These are phyloP conservation scores for Dillenia turbinata DNA, from an alignment of 164 flowering plant species.

Conservation along the genomic window DNA sequence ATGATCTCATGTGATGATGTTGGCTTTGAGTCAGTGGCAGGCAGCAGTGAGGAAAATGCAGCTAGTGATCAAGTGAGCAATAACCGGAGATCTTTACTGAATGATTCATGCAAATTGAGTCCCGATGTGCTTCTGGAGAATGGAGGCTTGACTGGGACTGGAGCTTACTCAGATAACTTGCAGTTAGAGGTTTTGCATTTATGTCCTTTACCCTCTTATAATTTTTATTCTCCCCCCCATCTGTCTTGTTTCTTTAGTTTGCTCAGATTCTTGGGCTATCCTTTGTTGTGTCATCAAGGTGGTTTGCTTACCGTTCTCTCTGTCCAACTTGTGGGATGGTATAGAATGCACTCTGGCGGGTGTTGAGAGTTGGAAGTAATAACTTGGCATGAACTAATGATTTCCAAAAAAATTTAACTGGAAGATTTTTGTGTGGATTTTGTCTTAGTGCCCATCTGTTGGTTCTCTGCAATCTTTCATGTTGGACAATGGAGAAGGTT, in stretches of 20 bases:
- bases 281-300: too few relatives aligned
- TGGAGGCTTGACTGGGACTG: constrained; percentile 11
- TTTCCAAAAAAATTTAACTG: too few relatives aligned
- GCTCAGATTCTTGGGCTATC: too few relatives aligned
- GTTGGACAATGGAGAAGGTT: too few relatives aligned
- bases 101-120: constrained; percentile 25
- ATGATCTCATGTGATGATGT: constrained; percentile 25
- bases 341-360: too few relatives aligned
- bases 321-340: too few relatives aligned
- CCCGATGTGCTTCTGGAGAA: constrained; percentile 26
- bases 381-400: too few relatives aligned
- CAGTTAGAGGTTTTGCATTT: constrained; percentile 52
- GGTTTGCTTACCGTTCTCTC: too few relatives aligned
- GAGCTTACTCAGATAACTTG: constrained; percentile 21
- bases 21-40: constrained; percentile 19
- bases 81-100: constrained; percentile 21
- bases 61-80: constrained; percentile 25
- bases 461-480: too few relatives aligned
- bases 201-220: constrained; percentile 4
- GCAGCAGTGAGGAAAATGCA: constrained; percentile 15
- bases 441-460: not conserved
- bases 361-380: too few relatives aligned
- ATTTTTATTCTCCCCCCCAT: not conserved
- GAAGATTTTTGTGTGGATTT: not conserved
- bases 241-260: not conserved